A percentile compares a stretch with the other conserved stretches of the same genome.
phyloP scores from a whole-genome alignment of 106 monocot genomes.

The Phalaenopsis aphrodite region DNA sequence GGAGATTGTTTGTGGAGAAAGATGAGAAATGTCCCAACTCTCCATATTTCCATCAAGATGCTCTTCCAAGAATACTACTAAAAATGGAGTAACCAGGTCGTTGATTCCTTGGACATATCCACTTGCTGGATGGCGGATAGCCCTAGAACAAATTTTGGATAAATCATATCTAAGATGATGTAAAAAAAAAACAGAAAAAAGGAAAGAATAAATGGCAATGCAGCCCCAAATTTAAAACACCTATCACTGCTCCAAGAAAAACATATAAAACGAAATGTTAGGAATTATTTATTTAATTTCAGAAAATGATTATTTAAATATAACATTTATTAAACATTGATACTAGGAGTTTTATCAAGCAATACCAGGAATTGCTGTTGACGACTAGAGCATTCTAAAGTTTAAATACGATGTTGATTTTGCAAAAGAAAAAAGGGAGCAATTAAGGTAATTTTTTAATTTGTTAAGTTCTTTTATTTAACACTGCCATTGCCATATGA shows the following conservation, averaged over 20 bases:
- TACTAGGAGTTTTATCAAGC: too few relatives aligned
- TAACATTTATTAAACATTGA: too few relatives aligned
- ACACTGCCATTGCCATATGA: too few relatives aligned
- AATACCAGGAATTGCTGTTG: too few relatives aligned
- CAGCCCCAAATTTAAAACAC: not conserved
- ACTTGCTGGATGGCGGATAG: slow-evolving; percentile 98
- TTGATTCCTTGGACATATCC: slow-evolving; percentile 99
- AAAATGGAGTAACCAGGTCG: slow-evolving; percentile 91
- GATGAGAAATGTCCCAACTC: slow-evolving; percentile 58
- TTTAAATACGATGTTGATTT: too few relatives aligned
- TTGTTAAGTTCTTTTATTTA: too few relatives aligned
- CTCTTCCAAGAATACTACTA: slow-evolving; percentile 88
- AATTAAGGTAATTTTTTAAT: too few relatives aligned
- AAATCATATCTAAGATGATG: not conserved
- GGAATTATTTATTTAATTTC: too few relatives aligned
- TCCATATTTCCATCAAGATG: slow-evolving; percentile 76
- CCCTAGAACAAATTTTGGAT: slow-evolving; percentile 40
- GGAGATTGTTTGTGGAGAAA: slow-evolving; percentile 64
- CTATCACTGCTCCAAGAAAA: not conserved
- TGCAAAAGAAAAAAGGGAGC: too few relatives aligned
- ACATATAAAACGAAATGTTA: not conserved
- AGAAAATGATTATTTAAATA: too few relatives aligned
- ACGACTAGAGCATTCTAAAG: too few relatives aligned
- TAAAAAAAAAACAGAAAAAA: not conserved
- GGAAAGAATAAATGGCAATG: not conserved